Base-by-base conservation (phyloP, 352 stramenopile species). In the Phytophthora podocarpi region DNA sequence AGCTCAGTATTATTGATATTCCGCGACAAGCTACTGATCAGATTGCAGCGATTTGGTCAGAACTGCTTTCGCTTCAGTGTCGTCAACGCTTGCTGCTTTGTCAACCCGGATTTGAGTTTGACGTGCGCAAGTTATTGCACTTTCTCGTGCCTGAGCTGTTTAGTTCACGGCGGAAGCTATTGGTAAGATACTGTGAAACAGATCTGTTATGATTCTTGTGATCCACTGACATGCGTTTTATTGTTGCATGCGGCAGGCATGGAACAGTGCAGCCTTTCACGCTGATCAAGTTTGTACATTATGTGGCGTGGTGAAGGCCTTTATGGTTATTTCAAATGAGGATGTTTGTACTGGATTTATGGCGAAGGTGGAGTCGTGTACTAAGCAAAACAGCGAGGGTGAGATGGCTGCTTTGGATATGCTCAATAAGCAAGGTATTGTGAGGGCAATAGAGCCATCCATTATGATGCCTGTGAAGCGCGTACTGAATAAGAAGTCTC, bases 91-190 rank as follows among this genome's bases (percentile, higher is more conserved):
- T 91, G 32, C 23, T 95, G 10, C 37, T 95, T 12, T 77, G 62
- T 31, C 54, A 68, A n/a, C 28, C 64, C 16, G 51, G 64, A 23
- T 70, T 76, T 23, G 52, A 72, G 4, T 35, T 86, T 12, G 80
- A 90, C 24, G 64, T 49, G 21, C 78, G 82, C 31, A 70, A 70
- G 34, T 40, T 93, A 10, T 54, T 91, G 2, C 81, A 93, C n/a
- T 93, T 92, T 56, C 42, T 87, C 9, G 61, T 85, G 16, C 85
- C 87, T 47, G 78, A 68, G 7, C 43, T 91, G 9, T 87, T 96
- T 42, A 74, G 72, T 11, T 89, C 85, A 49, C 81, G 85, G 9
- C 78, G 82, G 18, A 91, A 90, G 28, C 57, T 90, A 6, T 59
- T 93, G 80, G 86, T 95, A 78, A 39, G 78, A 42, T 24, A 43